These are phyloP conservation scores for Fraxinus platypoda DNA, from an alignment of 305 asterid genomes.

Conservation along the genomic window DNA sequence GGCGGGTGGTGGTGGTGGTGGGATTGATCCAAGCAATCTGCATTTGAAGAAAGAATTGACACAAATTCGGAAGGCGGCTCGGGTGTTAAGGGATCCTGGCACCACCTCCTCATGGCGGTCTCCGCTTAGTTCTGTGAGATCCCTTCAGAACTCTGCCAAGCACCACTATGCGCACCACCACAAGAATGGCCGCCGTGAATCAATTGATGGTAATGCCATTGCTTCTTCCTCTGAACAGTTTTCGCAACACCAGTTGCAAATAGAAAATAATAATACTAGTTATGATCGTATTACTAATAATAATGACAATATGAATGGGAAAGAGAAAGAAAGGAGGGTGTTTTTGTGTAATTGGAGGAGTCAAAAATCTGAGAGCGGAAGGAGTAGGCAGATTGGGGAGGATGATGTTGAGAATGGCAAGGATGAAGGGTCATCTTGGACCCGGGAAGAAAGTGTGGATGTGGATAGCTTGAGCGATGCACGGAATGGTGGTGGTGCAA, in stretches of 20 bases:
- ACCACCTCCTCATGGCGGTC: conserved; percentile 90
- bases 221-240: conserved; percentile 37
- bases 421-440: conserved; percentile 46
- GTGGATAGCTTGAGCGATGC: conserved; percentile 58
- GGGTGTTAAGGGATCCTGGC: conserved; percentile 84
- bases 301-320: conserved; percentile 32
- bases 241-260: conserved; percentile 25
- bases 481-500: conserved; percentile 52
- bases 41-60: conserved; percentile 92
- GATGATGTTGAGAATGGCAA: conserved; percentile 48
- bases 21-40: conserved; percentile 78
- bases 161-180: conserved; percentile 64
- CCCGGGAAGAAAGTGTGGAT: conserved; percentile 52
- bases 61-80: conserved; percentile 81
- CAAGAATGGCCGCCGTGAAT: conserved; percentile 29
- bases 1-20: conserved; percentile 39
- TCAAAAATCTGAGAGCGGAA: conserved; percentile 75
- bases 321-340: conserved; percentile 54
- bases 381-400: conserved; percentile 54
- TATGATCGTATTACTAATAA: conserved; percentile 26
- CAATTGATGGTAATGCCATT: conserved; percentile 32
- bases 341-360: conserved; percentile 83
- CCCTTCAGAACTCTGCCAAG: conserved; percentile 41
- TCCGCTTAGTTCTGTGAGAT: conserved; percentile 70
- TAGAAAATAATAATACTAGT: conserved; percentile 18